Evolutionary conservation across 1,284 basidiomycete species (phyloP), one percentile per base, ranked within the genome.

Genomic region (Pseudozyma sp.): DNA sequence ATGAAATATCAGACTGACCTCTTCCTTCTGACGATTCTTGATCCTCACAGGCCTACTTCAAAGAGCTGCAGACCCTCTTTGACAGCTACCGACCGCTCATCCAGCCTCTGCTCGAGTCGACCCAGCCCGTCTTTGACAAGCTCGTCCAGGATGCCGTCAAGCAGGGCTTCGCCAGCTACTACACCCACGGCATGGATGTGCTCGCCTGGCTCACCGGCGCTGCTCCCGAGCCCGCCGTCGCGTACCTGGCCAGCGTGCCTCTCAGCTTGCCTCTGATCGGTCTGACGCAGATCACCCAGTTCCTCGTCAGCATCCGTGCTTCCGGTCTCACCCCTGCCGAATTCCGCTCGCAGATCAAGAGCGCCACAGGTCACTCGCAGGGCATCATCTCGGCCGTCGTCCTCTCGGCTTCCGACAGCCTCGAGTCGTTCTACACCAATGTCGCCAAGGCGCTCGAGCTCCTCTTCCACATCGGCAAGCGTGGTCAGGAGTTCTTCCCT

Each of bases 401-500:
- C 33, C 89, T 97, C 76, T 89, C 94, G 24, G 76, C 94, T 2
- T 96, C 94, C 16, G 87, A 88, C 37, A 89, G 90, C 43, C 90
- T 91, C 78, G 90, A 92, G 53, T 89, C 89, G 5, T 92, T 94
- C 85, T 86, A 88, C 56, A 85, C 87, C 68, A 96, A 97, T 85
- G 88, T 90, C 16, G 86, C 88, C 83, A 95, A 96, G 86, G 93
- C 94, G 31, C 85, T 97, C 77, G 91, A 88, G 78, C 95, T 95
- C 89, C 89, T 97, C 43, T 96, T 98, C 88, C 95, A 91, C 87
- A 92, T 92, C 77, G 94, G 94, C 78, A 89, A 95, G 70, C 92
- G 95, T 63, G 94, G 93, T 43, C 94, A 97, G 86, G 91, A 94
- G 83, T 90, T 91, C 17, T 99, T 99, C 89, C 96, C 97, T n/a